phyloP scores from a whole-genome alignment of 345 rosid genomes.

The Melastoma malabathricum region DNA sequence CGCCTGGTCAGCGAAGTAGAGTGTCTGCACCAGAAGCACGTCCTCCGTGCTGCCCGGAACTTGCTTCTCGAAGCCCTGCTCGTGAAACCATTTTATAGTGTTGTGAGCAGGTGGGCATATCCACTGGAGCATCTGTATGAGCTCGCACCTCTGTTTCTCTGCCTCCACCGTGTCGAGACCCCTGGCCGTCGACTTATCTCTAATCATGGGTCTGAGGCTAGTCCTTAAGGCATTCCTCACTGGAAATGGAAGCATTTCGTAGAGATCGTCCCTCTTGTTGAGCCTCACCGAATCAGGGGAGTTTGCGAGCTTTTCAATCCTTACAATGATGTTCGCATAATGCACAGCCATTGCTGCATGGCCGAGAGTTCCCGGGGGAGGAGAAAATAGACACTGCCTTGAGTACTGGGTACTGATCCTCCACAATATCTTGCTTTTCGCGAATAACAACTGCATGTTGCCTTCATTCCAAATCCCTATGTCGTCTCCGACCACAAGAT shows the following conservation, averaged over 20 bases:
- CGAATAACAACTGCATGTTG: slow-evolving; percentile 8
- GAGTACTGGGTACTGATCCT: slow-evolving; percentile 23
- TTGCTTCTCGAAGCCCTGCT: slow-evolving; percentile 36
- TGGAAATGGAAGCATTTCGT: slow-evolving; percentile 32
- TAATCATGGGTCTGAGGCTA: slow-evolving; percentile 20
- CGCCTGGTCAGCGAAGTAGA: slow-evolving; percentile 35
- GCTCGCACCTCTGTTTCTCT: slow-evolving; percentile 21
- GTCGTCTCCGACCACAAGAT: slow-evolving; percentile 12
- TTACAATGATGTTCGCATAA: slow-evolving; percentile 36
- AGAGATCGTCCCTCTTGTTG: slow-evolving; percentile 36
- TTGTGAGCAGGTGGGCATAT: slow-evolving; percentile 42
- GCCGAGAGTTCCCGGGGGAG: slow-evolving; percentile 37
- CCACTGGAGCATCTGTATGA: slow-evolving; percentile 33
- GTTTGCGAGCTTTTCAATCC: slow-evolving; percentile 34
- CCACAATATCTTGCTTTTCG: slow-evolving; percentile 12
- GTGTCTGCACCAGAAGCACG: slow-evolving; percentile 42
- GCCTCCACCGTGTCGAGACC: slow-evolving; percentile 21
- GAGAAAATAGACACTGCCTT: slow-evolving; percentile 16
- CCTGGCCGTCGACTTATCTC: slow-evolving; percentile 8
- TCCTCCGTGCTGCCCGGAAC: slow-evolving; percentile 17
- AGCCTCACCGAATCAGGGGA: slow-evolving; percentile 26
- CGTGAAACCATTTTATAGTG: slow-evolving; percentile 40
- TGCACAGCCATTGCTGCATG: slow-evolving; percentile 39
- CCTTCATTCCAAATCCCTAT: slow-evolving; percentile 8
- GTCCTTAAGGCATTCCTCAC: slow-evolving; percentile 23